Evolutionary conservation across 2,329 filamentous ascomycete genomes (phyloP).

Genomic region (Calonectria henricotiae): DNA sequence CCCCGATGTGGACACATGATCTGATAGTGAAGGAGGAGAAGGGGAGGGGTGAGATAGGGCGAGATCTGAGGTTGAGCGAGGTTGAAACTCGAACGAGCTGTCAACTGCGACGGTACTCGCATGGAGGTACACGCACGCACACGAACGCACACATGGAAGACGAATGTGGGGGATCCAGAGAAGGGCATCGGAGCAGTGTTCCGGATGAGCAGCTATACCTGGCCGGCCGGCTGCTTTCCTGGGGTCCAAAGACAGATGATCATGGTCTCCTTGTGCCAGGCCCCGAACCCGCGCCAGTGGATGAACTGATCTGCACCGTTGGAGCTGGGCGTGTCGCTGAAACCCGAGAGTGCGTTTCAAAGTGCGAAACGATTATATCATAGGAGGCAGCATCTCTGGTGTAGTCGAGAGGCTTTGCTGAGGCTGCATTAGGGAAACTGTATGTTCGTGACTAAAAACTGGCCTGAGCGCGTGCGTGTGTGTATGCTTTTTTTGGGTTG

Average conservation of each 20-base stretch:
- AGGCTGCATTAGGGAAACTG: conserved; percentile 19
- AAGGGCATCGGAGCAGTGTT: conserved; percentile 23
- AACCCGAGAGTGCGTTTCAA: conserved; percentile 9
- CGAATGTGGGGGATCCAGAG: conserved; percentile 8
- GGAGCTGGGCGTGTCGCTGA: conserved; percentile 11
- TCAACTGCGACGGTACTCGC: neutral
- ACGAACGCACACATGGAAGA: neutral
- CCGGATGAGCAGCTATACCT: neutral
- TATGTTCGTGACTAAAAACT: conserved; percentile 6
- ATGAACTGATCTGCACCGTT: conserved; percentile 21
- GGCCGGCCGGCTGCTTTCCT: neutral
- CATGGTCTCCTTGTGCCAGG: neutral
- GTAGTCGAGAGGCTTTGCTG: neutral
- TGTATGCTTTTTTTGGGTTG: neutral
- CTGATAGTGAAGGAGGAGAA: conserved; percentile 11
- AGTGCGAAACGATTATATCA: neutral
- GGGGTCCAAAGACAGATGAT: neutral
- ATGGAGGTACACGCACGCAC: neutral
- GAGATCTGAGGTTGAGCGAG: conserved; percentile 26
- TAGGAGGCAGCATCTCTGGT: neutral
- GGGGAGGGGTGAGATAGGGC: neutral
- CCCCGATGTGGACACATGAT: conserved; percentile 23
- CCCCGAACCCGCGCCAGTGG: neutral
- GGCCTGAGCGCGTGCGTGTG: neutral
- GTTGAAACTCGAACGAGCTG: conserved; percentile 9